phyloP scores from a whole-genome alignment of 2,329 filamentous ascomycete genomes.

The Arthrobotrys entomopaga region DNA sequence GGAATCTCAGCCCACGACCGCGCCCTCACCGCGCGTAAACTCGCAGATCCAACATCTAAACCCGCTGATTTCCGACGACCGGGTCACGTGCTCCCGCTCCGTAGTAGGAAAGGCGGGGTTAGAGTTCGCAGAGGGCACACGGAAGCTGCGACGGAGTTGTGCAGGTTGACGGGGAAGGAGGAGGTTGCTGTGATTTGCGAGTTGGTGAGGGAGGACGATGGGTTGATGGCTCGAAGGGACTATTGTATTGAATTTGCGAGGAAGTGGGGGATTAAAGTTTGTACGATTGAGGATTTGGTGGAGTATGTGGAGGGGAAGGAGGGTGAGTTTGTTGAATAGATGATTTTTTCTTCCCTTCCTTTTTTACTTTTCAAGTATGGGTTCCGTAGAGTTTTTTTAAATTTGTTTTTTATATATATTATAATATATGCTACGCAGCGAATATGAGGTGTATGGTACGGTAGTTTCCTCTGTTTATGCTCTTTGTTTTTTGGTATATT shows the following conservation, averaged over 20 bases:
- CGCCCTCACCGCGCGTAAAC: constrained; percentile 78
- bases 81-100: constrained; percentile 88
- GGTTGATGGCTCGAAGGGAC: constrained; percentile 90
- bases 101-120: constrained; percentile 81
- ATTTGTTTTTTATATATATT: no score
- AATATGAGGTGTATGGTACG: no score
- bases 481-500: no score
- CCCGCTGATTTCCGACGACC: constrained; percentile 77
- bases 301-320: constrained; percentile 80
- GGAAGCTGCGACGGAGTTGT: constrained; percentile 92
- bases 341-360: constrained; percentile 1
- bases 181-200: constrained; percentile 87
- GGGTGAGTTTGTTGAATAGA: constrained; percentile 64
- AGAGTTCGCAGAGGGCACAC: constrained; percentile 85
- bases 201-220: constrained; percentile 84
- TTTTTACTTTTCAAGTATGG: neutral
- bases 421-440: no score
- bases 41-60: constrained; percentile 74
- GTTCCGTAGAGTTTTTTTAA: neutral
- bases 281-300: constrained; percentile 92
- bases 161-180: constrained; percentile 80
- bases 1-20: constrained; percentile 92
- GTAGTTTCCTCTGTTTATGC: no score
- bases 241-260: constrained; percentile 87
- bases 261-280: constrained; percentile 88